phyloP scores from a whole-genome alignment of 2,329 filamentous ascomycete genomes.

The Penicillium sclerotigenum region DNA sequence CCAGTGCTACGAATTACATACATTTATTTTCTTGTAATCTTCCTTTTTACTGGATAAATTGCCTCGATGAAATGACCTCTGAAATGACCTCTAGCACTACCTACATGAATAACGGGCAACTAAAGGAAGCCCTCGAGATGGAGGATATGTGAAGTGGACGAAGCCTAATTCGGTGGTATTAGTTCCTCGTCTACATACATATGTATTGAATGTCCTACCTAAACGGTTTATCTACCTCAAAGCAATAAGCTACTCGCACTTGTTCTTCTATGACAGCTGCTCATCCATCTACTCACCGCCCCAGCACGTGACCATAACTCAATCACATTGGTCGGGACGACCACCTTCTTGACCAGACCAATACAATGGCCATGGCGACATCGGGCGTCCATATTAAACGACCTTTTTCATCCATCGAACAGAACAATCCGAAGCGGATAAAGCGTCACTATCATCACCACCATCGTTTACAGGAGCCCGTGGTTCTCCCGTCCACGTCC shows the following conservation, averaged over 20 bases:
- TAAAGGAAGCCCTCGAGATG: neutral
- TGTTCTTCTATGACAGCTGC: neutral
- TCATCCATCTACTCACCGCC: neutral
- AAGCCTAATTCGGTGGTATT: neutral
- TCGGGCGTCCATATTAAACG: conserved; percentile 34
- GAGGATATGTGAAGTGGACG: neutral
- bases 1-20: neutral
- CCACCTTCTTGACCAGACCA: conserved; percentile 4
- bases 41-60: neutral
- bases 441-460: conserved; percentile 43
- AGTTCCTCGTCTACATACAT: neutral
- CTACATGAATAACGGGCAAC: neutral
- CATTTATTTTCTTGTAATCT: neutral
- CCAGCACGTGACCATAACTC: neutral
- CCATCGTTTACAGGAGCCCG: conserved; percentile 40
- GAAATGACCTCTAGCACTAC: neutral
- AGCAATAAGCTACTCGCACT: no score
- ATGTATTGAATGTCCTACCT: neutral
- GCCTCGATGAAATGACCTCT: neutral
- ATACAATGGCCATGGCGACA: conserved; percentile 30
- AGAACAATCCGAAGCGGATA: conserved; percentile 30
- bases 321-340: conserved; percentile 15
- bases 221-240: no score
- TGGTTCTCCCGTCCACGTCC: conserved; percentile 22
- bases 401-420: conserved; percentile 27